Evolutionary conservation across 257 asterid genomes (phyloP).

Genomic region (Plectranthus barbatus): DNA sequence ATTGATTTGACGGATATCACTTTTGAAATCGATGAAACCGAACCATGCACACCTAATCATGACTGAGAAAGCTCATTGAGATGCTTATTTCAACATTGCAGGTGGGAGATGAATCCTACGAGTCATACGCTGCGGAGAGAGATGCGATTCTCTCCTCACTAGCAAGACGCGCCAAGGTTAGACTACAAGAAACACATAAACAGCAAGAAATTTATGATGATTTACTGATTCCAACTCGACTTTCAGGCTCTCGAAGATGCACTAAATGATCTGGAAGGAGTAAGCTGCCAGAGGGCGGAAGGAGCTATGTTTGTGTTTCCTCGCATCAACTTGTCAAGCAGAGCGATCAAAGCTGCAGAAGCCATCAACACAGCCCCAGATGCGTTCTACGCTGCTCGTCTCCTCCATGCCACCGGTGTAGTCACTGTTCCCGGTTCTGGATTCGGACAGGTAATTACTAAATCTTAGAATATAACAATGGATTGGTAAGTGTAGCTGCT

Average conservation of each 20-base stretch:
- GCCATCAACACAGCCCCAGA: constrained; percentile 65
- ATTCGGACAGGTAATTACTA: constrained; percentile 63
- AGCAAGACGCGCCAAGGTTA: constrained; percentile 88
- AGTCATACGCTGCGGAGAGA: constrained; percentile 71
- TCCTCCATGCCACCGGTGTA: constrained; percentile 87
- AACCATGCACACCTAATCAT: no score
- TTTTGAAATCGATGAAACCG: no score
- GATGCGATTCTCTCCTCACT: constrained; percentile 79
- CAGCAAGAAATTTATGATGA: background rate
- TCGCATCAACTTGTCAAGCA: constrained; percentile 53
- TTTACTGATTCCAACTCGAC: background rate
- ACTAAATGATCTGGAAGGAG: constrained; percentile 72
- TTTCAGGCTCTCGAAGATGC: constrained; percentile 81
- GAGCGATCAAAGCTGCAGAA: constrained; percentile 83
- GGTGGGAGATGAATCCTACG: constrained; percentile 94
- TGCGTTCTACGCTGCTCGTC: constrained; percentile 60
- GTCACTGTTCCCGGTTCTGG: constrained; percentile 98
- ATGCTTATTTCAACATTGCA: no score
- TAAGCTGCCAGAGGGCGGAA: constrained; percentile 86
- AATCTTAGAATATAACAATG: background rate
- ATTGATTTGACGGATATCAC: no score
- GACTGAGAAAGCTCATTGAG: no score
- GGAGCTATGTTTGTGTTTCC: constrained; percentile 99
- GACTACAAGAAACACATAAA: background rate
- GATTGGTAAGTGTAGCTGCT: no score